These are phyloP conservation scores for Hypoxylon sp. DNA, from an alignment of 2,329 filamentous ascomycete genomes.

Conservation along the genomic window DNA sequence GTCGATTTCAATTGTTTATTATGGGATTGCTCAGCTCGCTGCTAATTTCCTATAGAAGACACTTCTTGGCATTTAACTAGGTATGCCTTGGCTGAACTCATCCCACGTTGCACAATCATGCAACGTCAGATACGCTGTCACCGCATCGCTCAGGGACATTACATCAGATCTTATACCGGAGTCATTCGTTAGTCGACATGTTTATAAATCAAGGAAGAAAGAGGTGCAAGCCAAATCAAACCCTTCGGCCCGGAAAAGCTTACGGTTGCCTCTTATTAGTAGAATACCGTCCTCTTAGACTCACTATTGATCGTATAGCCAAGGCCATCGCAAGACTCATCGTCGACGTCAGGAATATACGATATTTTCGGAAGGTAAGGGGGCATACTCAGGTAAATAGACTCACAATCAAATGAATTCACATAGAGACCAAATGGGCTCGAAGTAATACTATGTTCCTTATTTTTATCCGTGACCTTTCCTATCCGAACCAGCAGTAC, in stretches of 20 bases:
- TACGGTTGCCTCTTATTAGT: no score
- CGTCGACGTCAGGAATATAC: neutral
- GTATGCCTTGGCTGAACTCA: slow-evolving; percentile 10
- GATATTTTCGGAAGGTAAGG: neutral
- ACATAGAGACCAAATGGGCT: neutral
- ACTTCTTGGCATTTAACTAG: neutral
- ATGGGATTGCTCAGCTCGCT: neutral
- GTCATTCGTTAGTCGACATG: no score
- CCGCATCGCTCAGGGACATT: neutral
- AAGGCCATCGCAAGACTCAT: neutral
- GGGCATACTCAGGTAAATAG: no score
- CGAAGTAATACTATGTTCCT: slow-evolving; percentile 7
- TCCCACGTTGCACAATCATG: neutral
- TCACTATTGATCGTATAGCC: neutral
- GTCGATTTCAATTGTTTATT: neutral
- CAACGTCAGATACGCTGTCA: neutral
- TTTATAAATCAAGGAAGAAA: no score
- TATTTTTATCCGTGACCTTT: slow-evolving; percentile 23
- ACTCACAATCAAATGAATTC: neutral
- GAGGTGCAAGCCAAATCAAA: neutral
- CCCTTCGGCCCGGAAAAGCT: no score
- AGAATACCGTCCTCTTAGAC: no score
- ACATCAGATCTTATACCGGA: neutral
- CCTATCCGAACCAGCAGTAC: slow-evolving; percentile 19
- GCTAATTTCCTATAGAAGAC: neutral